Evolutionary conservation across 2,329 filamentous ascomycete species (phyloP).

Genomic region (Hymenoscyphus infarciens): DNA sequence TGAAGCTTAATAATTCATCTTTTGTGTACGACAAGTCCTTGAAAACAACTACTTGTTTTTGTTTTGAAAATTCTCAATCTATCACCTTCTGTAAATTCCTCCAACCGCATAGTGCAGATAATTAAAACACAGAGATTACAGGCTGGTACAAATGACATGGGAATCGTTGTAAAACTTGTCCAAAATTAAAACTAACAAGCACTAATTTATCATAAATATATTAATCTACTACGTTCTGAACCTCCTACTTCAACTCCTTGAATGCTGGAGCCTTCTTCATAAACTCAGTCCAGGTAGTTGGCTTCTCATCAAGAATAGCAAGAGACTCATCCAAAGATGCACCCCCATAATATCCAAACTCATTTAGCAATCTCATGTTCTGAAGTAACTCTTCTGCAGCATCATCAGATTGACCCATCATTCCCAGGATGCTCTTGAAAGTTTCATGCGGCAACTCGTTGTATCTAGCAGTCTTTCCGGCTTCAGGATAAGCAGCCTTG

Average conservation of each 20-base stretch:
- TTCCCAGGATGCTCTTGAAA: constrained; percentile 40
- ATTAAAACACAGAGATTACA: neutral
- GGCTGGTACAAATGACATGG: neutral
- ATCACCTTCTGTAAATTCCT: no score
- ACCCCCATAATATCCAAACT: constrained; percentile 51
- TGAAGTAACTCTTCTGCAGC: constrained; percentile 49
- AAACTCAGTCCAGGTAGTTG: constrained; percentile 43
- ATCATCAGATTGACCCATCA: constrained; percentile 38
- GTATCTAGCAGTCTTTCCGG: constrained; percentile 39
- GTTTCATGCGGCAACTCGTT: constrained; percentile 38
- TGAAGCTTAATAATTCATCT: no score
- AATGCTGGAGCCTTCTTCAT: constrained; percentile 36
- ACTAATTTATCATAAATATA: neutral
- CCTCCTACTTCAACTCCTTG: constrained; percentile 37
- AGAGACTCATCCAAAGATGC: constrained; percentile 40
- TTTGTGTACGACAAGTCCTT: no score
- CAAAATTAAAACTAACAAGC: neutral
- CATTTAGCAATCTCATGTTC: constrained; percentile 49
- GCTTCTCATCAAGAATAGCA: constrained; percentile 37
- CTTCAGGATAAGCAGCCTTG: constrained; percentile 39
- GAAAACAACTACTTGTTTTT: no score
- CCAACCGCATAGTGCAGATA: neutral
- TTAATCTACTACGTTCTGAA: neutral
- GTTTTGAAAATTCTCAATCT: no score
- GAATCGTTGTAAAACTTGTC: neutral